phyloP scores from a whole-genome alignment of 345 rosid genomes.

The Linum lewisii region DNA sequence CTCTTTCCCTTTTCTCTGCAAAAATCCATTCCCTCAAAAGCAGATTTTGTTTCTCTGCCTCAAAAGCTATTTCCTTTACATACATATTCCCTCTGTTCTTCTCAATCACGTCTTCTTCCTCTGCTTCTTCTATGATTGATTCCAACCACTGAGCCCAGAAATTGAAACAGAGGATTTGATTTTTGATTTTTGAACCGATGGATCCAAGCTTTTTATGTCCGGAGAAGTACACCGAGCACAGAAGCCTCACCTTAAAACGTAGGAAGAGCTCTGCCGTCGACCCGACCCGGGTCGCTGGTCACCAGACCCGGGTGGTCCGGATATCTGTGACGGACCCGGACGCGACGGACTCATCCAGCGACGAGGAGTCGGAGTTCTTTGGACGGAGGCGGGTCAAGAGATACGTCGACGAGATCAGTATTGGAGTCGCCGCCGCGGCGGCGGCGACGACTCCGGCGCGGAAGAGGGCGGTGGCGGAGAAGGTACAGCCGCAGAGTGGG shows the following conservation, averaged over 20 bases:
- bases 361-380: constrained; percentile 44
- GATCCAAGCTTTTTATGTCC: constrained; percentile 45
- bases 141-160: neutral
- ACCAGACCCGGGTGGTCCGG: constrained; percentile 33
- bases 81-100: neutral
- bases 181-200: constrained; percentile 16
- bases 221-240: constrained; percentile 60
- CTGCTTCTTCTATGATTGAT: constrained; percentile 2
- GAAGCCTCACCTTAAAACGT: constrained; percentile 20
- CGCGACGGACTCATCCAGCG: constrained; percentile 93
- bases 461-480: constrained; percentile 16
- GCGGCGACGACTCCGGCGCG: constrained; percentile 7
- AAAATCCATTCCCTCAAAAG: too few species aligned
- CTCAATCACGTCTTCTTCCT: neutral
- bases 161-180: neutral
- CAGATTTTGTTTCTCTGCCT: too few species aligned
- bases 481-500: neutral
- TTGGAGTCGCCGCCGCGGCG: constrained; percentile 17
- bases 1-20: neutral
- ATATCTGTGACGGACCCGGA: constrained; percentile 55
- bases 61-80: too few species aligned
- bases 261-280: constrained; percentile 12
- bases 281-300: neutral
- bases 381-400: constrained; percentile 51
- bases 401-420: constrained; percentile 59